A percentile compares a stretch with the other conserved stretches of the same genome.
phyloP scores from a whole-genome alignment of 2,329 filamentous ascomycete species.

The Diaporthe sp. region DNA sequence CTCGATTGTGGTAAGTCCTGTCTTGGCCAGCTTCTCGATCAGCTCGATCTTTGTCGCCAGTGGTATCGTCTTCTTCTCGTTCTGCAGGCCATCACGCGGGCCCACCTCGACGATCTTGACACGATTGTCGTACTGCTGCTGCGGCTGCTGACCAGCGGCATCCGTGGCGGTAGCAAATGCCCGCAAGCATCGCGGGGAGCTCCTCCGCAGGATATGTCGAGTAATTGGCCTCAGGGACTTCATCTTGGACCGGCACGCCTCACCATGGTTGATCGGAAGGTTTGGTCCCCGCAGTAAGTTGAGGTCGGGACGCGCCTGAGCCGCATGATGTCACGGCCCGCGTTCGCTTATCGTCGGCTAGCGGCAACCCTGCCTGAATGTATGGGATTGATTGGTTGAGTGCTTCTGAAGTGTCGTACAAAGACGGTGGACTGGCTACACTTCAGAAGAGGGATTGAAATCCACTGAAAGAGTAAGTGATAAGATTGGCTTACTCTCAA shows the following conservation, averaged over 20 bases:
- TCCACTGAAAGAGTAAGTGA: background rate
- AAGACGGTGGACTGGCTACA: background rate
- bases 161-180: slow-evolving; percentile 57
- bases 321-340: slow-evolving; percentile 34
- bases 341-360: slow-evolving; percentile 35
- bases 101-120: slow-evolving; percentile 85
- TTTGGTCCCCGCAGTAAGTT: slow-evolving; percentile 9
- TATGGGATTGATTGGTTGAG: background rate
- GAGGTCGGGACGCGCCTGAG: slow-evolving; percentile 20
- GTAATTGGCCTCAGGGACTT: slow-evolving; percentile 36
- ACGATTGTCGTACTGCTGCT: slow-evolving; percentile 54
- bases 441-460: background rate
- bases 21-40: slow-evolving; percentile 76
- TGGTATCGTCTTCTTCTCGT: slow-evolving; percentile 80
- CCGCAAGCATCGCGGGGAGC: slow-evolving; percentile 45
- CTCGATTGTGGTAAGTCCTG: slow-evolving; percentile 81
- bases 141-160: slow-evolving; percentile 38
- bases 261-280: slow-evolving; percentile 25
- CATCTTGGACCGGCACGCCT: slow-evolving; percentile 37
- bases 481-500: background rate
- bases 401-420: background rate
- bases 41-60: slow-evolving; percentile 82
- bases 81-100: slow-evolving; percentile 88
- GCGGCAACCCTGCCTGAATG: background rate
- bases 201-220: slow-evolving; percentile 24